Percentiles rank a stretch among this genome's conserved stretches.
Conservation (phyloP, 2,329 filamentous ascomycete genomes). For the Alternaria rosae region DNA sequence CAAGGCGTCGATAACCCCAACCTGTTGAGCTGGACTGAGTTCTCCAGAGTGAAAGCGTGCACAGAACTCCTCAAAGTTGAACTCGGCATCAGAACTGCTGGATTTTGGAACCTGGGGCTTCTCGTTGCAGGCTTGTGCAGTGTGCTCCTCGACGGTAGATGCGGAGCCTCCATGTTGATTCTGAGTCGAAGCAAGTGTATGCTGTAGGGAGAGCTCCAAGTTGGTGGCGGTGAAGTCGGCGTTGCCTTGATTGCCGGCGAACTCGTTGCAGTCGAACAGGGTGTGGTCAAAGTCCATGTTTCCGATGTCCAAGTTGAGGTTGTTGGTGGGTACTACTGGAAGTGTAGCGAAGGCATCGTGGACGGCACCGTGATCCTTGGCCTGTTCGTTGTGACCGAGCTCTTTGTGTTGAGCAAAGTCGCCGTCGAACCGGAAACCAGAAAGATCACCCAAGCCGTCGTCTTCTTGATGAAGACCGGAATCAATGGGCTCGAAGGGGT, state of each 20-base stretch:
- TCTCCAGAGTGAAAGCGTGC: not conserved
- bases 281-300: not conserved
- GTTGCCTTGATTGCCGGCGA: not conserved
- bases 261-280: not conserved
- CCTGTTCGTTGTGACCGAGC: not conserved
- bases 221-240: not conserved
- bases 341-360: not conserved
- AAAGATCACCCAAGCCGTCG: not conserved
- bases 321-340: not conserved
- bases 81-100: not conserved
- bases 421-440: not conserved
- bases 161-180: not conserved
- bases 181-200: not conserved
- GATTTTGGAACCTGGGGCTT: not conserved
- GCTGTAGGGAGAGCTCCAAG: not conserved
- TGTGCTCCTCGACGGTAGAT: not conserved
- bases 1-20: not conserved
- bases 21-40: conserved; percentile 2
- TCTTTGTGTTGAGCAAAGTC: not conserved
- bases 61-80: not conserved
- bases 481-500: not conserved
- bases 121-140: not conserved
- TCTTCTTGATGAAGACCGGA: not conserved
- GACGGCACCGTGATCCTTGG: not conserved
- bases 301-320: not conserved